These are phyloP conservation scores for Capronia coronata DNA, from an alignment of 2,329 filamentous ascomycete species.

Conservation along the genomic window DNA sequence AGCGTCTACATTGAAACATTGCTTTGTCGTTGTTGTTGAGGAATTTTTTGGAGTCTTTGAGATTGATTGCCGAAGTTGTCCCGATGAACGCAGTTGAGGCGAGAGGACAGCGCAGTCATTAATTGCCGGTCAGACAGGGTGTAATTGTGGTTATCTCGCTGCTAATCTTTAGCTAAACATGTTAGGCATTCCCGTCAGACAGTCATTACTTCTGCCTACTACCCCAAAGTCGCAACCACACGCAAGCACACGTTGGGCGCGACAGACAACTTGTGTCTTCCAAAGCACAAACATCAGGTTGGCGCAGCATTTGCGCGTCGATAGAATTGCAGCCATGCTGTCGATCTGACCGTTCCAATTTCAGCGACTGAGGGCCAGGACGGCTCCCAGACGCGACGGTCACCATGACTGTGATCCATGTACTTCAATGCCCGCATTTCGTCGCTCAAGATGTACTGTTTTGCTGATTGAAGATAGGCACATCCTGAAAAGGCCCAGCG, in stretches of 20 bases:
- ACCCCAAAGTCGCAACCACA: neutral
- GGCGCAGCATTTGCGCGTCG: neutral
- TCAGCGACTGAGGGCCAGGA: neutral
- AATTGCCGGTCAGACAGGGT: neutral
- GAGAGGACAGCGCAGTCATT: neutral
- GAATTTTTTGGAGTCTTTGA: neutral
- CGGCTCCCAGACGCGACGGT: neutral
- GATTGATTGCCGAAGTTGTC: conserved; percentile 1
- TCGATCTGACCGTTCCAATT: neutral
- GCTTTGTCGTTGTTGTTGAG: neutral
- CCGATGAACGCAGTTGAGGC: neutral
- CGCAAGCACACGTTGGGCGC: too few relatives aligned
- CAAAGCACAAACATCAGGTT: neutral
- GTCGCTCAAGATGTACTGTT: neutral
- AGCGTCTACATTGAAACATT: neutral
- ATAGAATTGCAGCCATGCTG: conserved; percentile 9
- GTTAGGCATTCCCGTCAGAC: neutral
- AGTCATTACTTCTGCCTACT: neutral
- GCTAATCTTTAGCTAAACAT: too few relatives aligned
- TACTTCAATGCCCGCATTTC: conserved; percentile 1
- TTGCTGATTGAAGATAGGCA: conserved; percentile 32
- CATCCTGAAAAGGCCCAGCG: conserved; percentile 67
- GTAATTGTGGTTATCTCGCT: too few relatives aligned
- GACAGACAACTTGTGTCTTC: neutral
- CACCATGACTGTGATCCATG: conserved; percentile 29